phyloP scores from a whole-genome alignment of 148 eudicot species.

The Persicaria tinctoria region DNA sequence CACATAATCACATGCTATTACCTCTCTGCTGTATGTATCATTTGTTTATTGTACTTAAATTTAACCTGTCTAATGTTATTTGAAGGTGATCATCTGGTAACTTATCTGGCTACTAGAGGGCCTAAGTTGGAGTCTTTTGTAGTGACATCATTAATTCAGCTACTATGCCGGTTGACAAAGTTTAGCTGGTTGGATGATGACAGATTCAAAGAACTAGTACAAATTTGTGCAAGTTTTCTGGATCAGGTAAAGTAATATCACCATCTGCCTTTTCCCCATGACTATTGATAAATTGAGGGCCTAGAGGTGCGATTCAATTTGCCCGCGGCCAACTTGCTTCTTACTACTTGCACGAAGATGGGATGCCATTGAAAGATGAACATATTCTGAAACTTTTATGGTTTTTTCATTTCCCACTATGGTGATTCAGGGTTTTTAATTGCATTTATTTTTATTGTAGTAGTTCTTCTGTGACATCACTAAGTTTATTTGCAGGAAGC shows the following conservation, averaged over 20 bases:
- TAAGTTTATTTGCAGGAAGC: slow-evolving; percentile 35
- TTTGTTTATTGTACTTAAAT: slow-evolving; percentile 10
- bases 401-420: not conserved
- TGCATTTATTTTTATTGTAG: not conserved
- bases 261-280: not conserved
- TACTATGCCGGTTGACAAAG: slow-evolving; percentile 79
- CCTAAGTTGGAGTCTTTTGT: slow-evolving; percentile 77
- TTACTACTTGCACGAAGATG: not conserved
- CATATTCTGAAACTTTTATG: not conserved
- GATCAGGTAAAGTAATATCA: slow-evolving; percentile 54
- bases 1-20: not conserved
- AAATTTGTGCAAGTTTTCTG: slow-evolving; percentile 62
- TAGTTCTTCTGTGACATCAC: not conserved
- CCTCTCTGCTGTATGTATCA: not conserved
- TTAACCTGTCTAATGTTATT: slow-evolving; percentile 23
- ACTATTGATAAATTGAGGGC: not conserved
- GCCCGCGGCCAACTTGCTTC: not conserved
- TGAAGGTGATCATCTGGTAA: slow-evolving; percentile 80
- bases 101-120: slow-evolving; percentile 85
- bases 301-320: not conserved
- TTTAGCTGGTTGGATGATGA: slow-evolving; percentile 89
- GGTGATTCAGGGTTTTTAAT: not conserved
- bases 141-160: slow-evolving; percentile 67
- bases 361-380: not conserved
- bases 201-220: slow-evolving; percentile 66